Conservation (phyloP, 2,329 filamentous ascomycete genomes). For the Verticillium nubilum region DNA sequence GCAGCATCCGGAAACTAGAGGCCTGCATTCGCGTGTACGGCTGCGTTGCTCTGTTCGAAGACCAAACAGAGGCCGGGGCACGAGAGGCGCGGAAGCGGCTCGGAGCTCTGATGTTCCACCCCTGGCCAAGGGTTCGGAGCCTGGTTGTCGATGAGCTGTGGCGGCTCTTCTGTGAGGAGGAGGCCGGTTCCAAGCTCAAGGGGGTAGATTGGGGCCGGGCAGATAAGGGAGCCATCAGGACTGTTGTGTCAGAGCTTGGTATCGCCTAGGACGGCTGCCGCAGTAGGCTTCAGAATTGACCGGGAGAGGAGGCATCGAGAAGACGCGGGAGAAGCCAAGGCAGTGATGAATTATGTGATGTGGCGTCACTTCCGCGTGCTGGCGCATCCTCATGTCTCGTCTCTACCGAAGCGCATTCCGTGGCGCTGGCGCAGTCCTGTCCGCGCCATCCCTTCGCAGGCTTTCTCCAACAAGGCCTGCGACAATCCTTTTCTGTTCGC, state of each 20-base stretch:
- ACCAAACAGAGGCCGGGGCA: slow-evolving; percentile 30
- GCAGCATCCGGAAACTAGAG: slow-evolving; percentile 75
- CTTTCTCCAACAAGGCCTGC: background rate
- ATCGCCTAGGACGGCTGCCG: slow-evolving; percentile 21
- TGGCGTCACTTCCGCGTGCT: background rate
- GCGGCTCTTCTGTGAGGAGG: slow-evolving; percentile 30
- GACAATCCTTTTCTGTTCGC: background rate
- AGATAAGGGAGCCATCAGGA: slow-evolving; percentile 39
- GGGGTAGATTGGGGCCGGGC: slow-evolving; percentile 54
- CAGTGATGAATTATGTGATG: background rate
- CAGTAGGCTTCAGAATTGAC: background rate
- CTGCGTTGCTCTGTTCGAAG: slow-evolving; percentile 46
- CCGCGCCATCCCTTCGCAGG: slow-evolving; percentile 5
- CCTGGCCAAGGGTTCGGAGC: slow-evolving; percentile 69
- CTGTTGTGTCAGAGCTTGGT: slow-evolving; percentile 35
- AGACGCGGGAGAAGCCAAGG: background rate
- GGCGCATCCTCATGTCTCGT: background rate
- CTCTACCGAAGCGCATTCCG: background rate
- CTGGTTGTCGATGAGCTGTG: slow-evolving; percentile 57
- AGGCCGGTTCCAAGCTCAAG: slow-evolving; percentile 31
- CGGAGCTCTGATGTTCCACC: slow-evolving; percentile 68
- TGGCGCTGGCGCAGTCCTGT: background rate
- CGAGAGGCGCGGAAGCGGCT: slow-evolving; percentile 61
- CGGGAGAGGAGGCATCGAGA: background rate
- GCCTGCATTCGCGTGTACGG: slow-evolving; percentile 77